A percentile compares a stretch with the other conserved stretches of the same genome.
Conservation (phyloP, 1,284 basidiomycete species). For the Bondarzewia mesenterica region DNA sequence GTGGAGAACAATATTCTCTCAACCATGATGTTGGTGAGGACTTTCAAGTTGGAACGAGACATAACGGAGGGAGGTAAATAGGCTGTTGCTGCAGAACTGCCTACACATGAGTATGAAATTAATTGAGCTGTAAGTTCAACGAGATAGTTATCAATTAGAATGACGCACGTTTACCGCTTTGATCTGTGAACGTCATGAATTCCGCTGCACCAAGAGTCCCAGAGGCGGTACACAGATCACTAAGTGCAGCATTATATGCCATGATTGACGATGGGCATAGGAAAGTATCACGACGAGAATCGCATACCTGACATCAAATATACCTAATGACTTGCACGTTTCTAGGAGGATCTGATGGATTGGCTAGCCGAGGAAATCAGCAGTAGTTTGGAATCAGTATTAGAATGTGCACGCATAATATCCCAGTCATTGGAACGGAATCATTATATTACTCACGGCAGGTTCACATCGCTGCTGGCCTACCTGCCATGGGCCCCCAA, state of each 20-base stretch:
- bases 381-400: background rate
- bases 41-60: constrained; percentile 29
- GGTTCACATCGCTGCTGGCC: background rate
- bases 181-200: constrained; percentile 21
- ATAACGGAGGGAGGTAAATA: constrained; percentile 29
- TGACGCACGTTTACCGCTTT: constrained; percentile 24
- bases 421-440: no score
- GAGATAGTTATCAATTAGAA: background rate
- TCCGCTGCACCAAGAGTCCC: background rate
- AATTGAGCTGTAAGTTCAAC: no score
- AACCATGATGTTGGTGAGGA: constrained; percentile 26
- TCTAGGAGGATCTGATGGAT: background rate
- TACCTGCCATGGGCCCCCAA: constrained; percentile 18
- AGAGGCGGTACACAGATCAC: background rate
- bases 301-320: background rate
- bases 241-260: background rate
- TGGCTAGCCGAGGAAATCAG: background rate
- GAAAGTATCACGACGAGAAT: background rate
- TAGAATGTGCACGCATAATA: no score
- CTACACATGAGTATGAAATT: constrained; percentile 14
- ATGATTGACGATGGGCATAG: background rate
- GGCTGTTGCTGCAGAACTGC: constrained; percentile 30
- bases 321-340: background rate
- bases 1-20: constrained; percentile 19
- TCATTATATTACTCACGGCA: background rate